phyloP scores from a whole-genome alignment of 768 basidiomycete genomes.

The Trametes sanguinea region DNA sequence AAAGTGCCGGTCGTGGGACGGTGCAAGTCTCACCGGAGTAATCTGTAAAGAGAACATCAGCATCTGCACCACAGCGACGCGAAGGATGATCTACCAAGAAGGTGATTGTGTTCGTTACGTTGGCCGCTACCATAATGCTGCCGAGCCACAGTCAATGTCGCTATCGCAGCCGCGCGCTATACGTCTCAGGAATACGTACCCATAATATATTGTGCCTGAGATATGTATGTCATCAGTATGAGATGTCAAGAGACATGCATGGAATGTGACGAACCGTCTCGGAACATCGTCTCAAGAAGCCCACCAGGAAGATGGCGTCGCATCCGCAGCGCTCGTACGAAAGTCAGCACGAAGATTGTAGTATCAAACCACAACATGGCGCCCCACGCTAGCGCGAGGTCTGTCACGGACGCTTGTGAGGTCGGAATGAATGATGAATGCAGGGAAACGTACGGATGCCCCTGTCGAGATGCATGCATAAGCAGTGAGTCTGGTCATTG shows the following conservation, averaged over 20 bases:
- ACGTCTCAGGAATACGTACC: neutral
- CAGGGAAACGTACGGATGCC: constrained; percentile 13
- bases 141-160: neutral
- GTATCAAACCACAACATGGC: constrained; percentile 24
- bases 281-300: constrained; percentile 17
- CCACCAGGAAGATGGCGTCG: constrained; percentile 8
- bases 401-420: constrained; percentile 7
- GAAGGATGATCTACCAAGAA: constrained; percentile 14
- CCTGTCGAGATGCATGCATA: neutral
- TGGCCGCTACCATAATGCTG: constrained; percentile 16
- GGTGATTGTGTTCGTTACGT: constrained; percentile 21
- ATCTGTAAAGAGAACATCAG: neutral
- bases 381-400: constrained; percentile 18
- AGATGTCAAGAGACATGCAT: neutral
- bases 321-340: constrained; percentile 15
- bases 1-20: neutral
- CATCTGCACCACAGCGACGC: neutral
- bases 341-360: constrained; percentile 18
- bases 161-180: neutral
- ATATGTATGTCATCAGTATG: neutral
- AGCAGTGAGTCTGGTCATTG: neutral
- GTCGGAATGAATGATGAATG: neutral
- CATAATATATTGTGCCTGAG: constrained; percentile 22
- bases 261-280: constrained; percentile 15
- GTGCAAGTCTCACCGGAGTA: neutral